phyloP scores from a whole-genome alignment of 176 grass and related monocot species.

The Cenchrus fungigraminus region DNA sequence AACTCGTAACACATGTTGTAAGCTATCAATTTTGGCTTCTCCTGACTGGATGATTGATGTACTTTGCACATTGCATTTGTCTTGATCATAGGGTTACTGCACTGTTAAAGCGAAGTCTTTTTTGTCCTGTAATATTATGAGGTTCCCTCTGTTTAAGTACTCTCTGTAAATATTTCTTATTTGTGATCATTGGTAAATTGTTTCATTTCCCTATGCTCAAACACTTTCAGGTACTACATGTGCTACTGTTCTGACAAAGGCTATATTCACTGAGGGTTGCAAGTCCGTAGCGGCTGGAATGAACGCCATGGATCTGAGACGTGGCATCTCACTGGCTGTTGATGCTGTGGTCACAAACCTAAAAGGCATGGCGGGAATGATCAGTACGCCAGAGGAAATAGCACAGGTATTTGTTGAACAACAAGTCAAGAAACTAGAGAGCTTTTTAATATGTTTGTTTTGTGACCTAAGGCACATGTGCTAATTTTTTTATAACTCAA shows the following conservation, averaged over 20 bases:
- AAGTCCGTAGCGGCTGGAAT: slow-evolving; percentile 89
- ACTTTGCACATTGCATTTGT: background rate
- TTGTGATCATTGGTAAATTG: background rate
- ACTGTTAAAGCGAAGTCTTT: background rate
- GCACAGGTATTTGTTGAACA: slow-evolving; percentile 60
- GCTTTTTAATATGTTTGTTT: slow-evolving; percentile 46
- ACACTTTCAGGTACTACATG: slow-evolving; percentile 77
- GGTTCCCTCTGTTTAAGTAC: background rate
- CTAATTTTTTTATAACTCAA: slow-evolving; percentile 50
- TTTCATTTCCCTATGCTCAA: slow-evolving; percentile 7
- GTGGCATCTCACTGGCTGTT: slow-evolving; percentile 87
- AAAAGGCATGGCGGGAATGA: slow-evolving; percentile 83
- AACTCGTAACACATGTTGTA: background rate
- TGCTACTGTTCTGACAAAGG: slow-evolving; percentile 81
- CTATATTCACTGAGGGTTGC: slow-evolving; percentile 91
- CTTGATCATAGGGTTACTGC: slow-evolving; percentile 5
- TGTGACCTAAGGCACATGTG: slow-evolving; percentile 35
- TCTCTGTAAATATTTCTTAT: background rate
- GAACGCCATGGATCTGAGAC: slow-evolving; percentile 92
- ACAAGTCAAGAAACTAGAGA: slow-evolving; percentile 33
- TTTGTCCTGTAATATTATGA: slow-evolving; percentile 15
- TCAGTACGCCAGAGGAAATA: slow-evolving; percentile 94
- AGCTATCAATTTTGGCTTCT: background rate
- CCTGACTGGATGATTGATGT: background rate
- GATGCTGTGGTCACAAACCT: slow-evolving; percentile 82